phyloP scores from a whole-genome alignment of 1,284 basidiomycete species.

The Malassezia restricta region DNA sequence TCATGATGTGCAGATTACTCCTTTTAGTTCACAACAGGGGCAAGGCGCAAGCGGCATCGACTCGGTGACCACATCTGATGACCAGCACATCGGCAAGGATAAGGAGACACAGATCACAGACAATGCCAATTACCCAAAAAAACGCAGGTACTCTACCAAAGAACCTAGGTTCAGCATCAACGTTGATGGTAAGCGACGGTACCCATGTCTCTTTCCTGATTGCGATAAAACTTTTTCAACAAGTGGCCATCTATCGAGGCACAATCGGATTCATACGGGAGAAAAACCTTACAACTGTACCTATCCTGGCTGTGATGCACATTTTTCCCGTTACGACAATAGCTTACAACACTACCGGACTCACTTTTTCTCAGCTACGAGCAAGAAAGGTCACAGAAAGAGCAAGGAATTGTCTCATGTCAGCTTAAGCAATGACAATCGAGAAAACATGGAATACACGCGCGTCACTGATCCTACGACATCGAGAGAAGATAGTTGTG shows the following conservation, averaged over 20 bases:
- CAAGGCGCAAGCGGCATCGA: too few species aligned
- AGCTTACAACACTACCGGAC: constrained; percentile 44
- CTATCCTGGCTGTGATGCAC: constrained; percentile 42
- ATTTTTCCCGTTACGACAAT: constrained; percentile 45
- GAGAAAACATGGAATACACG: too few species aligned
- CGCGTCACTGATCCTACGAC: too few species aligned
- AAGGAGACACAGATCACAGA: too few species aligned
- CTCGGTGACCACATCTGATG: too few species aligned
- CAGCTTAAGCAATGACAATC: too few species aligned
- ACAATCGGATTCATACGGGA: constrained; percentile 61
- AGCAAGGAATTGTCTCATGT: background rate
- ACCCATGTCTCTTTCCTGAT: constrained; percentile 53
- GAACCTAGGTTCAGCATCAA: constrained; percentile 15
- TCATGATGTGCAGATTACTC: too few species aligned
- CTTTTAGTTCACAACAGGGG: too few species aligned
- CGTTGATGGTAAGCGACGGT: constrained; percentile 48
- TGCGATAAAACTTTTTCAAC: constrained; percentile 67
- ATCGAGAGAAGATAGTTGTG: too few species aligned
- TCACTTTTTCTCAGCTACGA: constrained; percentile 37
- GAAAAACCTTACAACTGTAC: constrained; percentile 42
- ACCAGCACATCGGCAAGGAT: too few species aligned
- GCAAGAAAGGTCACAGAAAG: constrained; percentile 8
- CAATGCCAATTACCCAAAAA: background rate
- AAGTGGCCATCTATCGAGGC: constrained; percentile 67
- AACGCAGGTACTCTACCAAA: background rate